phyloP scores from a whole-genome alignment of 129 eudicot species.

The Flaveria ramosissima region DNA sequence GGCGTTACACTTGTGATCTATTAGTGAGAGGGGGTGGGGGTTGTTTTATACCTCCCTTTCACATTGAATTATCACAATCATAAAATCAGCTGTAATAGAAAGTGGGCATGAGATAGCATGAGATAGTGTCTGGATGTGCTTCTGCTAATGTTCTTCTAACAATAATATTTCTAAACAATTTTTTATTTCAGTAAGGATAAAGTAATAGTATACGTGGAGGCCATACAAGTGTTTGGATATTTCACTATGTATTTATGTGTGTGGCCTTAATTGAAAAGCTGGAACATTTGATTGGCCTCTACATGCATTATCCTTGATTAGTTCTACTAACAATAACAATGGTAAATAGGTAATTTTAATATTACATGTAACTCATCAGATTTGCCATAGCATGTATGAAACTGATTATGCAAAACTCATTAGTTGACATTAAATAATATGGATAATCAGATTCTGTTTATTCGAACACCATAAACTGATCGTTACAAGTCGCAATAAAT shows the following conservation, averaged over 20 bases:
- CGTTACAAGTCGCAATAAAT: neutral
- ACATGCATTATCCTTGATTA: neutral
- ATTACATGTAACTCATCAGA: neutral
- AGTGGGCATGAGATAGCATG: neutral
- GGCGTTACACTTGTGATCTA: constrained; percentile 7
- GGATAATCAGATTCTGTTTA: neutral
- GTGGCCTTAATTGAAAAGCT: neutral
- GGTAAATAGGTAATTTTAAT: neutral
- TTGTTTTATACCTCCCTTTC: neutral
- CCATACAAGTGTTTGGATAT: neutral
- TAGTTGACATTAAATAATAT: neutral
- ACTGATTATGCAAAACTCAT: neutral
- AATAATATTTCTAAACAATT: neutral
- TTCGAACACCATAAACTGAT: neutral
- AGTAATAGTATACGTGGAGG: neutral
- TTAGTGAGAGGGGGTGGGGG: neutral
- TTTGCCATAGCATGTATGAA: neutral
- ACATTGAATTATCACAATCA: neutral
- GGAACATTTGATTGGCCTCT: neutral
- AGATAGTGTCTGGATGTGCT: neutral
- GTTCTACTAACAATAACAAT: neutral
- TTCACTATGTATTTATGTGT: neutral
- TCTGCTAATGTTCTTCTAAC: neutral
- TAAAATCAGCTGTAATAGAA: neutral
- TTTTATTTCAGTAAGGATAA: neutral